Conservation (phyloP, 345 rosid species). For the Salix dunnii region DNA sequence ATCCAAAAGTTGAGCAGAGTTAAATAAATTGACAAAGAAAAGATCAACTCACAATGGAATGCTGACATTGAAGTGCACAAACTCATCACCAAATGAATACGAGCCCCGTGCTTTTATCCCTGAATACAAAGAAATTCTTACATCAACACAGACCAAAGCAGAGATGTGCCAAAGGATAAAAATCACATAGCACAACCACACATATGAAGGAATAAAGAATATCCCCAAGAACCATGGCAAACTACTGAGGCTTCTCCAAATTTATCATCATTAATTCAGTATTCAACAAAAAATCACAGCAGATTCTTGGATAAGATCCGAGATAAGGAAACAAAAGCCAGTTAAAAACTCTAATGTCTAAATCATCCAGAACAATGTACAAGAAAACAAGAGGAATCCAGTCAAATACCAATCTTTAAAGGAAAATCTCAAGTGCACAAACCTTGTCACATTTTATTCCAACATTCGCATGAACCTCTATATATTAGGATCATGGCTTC, state of each 20-base stretch:
- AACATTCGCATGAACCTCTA: background rate
- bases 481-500: background rate
- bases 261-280: background rate
- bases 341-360: background rate
- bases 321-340: background rate
- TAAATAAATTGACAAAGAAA: background rate
- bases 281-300: background rate
- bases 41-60: constrained; percentile 65
- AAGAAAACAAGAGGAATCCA: background rate
- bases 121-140: constrained; percentile 18
- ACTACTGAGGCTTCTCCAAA: background rate
- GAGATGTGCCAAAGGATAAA: background rate
- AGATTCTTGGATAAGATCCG: background rate
- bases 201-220: background rate
- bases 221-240: background rate
- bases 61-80: constrained; percentile 87
- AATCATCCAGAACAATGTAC: background rate
- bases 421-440: background rate
- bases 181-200: background rate
- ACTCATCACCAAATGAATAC: constrained; percentile 73
- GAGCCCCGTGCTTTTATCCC: constrained; percentile 85
- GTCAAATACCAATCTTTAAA: background rate
- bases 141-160: background rate
- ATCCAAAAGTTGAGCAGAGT: background rate
- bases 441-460: background rate